These are phyloP conservation scores for Aspergillus sp. DNA, from an alignment of 2,329 filamentous ascomycete genomes.

Conservation along the genomic window DNA sequence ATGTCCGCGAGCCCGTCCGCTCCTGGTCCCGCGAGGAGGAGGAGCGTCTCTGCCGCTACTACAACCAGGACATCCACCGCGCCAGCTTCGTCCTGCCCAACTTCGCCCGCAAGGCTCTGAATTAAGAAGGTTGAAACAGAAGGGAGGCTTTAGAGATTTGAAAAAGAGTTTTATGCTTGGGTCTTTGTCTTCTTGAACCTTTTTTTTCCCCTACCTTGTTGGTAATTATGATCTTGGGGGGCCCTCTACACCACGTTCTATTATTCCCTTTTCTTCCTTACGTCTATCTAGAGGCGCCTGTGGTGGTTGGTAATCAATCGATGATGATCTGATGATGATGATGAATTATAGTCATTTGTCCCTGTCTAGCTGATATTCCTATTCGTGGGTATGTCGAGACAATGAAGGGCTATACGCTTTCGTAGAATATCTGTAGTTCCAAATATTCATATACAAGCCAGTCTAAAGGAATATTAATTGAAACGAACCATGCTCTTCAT, in stretches of 20 bases:
- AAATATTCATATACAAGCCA: too few species aligned
- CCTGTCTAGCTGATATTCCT: neutral
- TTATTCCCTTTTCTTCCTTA: conserved; percentile 3
- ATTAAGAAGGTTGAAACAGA: neutral
- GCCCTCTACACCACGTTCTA: conserved; percentile 3
- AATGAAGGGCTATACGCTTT: neutral
- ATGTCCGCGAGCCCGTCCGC: conserved; percentile 83
- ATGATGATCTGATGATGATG: conserved; percentile 20
- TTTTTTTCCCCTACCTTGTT: conserved; percentile 3
- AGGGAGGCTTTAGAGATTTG: neutral
- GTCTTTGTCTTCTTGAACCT: conserved; percentile 11
- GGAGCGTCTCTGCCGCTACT: conserved; percentile 90
- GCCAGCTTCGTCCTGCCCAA: conserved; percentile 90
- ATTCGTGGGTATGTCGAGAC: neutral
- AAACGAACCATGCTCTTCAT: conserved; percentile 5
- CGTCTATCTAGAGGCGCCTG: conserved; percentile 7
- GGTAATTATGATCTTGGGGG: neutral
- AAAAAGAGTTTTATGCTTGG: neutral
- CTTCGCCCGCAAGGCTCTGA: conserved; percentile 76
- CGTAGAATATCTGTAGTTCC: too few species aligned
- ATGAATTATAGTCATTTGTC: conserved; percentile 5
- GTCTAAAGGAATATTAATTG: neutral
- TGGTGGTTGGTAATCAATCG: conserved; percentile 8
- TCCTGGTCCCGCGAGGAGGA: conserved; percentile 83
- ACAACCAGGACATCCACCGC: conserved; percentile 95